Percentiles rank a stretch among this genome's conserved stretches.
Evolutionary conservation across 148 eudicot species (phyloP).

Genomic region (Cornus florida): DNA sequence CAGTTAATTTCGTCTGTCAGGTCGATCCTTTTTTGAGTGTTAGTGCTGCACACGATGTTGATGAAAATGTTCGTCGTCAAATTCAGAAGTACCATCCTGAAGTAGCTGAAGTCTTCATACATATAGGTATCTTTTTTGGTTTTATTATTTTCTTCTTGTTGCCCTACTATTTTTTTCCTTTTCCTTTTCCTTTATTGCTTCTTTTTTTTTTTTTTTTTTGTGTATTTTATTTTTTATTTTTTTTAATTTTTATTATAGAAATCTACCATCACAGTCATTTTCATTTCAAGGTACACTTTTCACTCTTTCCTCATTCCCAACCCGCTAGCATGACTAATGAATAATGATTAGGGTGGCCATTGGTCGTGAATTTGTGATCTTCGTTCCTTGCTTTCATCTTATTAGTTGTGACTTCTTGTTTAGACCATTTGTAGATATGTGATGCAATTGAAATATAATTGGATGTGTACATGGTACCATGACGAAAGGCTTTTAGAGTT

Average conservation of each 20-base stretch:
- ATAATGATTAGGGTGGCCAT: too few species aligned
- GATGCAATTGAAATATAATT: not conserved
- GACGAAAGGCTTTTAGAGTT: not conserved
- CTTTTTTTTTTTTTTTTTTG: too few species aligned
- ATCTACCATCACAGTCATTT: too few species aligned
- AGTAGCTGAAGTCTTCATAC: slow-evolving; percentile 96
- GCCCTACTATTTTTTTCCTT: too few species aligned
- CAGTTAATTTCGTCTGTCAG: slow-evolving; percentile 42
- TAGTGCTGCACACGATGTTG: slow-evolving; percentile 89
- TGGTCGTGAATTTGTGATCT: too few species aligned
- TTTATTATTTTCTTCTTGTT: not conserved
- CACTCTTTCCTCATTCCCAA: too few species aligned
- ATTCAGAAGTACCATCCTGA: slow-evolving; percentile 75
- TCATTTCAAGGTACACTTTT: too few species aligned
- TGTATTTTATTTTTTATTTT: too few species aligned
- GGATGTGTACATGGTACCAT: not conserved
- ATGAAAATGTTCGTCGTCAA: slow-evolving; percentile 75
- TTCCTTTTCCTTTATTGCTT: not conserved
- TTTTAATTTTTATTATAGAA: too few species aligned
- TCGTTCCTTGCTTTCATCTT: not conserved
- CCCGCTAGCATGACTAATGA: too few species aligned
- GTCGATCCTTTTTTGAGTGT: slow-evolving; percentile 95
- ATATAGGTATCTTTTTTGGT: slow-evolving; percentile 58
- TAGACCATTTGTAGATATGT: not conserved
- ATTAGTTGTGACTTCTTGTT: not conserved